Percentiles rank a stretch among this genome's conserved stretches.
Evolutionary conservation across 306 rosid genomes (phyloP).

Genomic region (Casuarina equisetifolia): DNA sequence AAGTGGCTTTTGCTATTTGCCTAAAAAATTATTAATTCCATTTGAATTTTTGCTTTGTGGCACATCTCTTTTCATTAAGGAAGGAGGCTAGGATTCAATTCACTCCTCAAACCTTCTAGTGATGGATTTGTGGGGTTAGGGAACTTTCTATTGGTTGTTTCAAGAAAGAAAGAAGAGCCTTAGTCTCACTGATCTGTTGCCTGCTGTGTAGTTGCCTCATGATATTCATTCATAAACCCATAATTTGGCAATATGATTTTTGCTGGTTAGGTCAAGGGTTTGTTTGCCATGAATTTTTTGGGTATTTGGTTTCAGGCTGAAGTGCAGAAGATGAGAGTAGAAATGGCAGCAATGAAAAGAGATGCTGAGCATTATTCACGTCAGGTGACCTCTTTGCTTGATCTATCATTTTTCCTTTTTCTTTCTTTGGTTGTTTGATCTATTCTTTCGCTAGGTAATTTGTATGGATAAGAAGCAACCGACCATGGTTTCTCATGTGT

Average conservation of each 20-base stretch:
- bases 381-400: conserved; percentile 58
- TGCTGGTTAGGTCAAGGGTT: conserved; percentile 21
- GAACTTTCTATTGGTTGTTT: background rate
- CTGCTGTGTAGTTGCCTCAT: background rate
- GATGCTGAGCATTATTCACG: conserved; percentile 99
- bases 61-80: background rate
- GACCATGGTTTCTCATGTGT: background rate
- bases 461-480: background rate
- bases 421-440: conserved; percentile 2
- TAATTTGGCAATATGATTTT: background rate
- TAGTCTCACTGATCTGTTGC: background rate
- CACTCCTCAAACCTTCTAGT: too few species aligned
- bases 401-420: background rate
- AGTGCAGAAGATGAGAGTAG: conserved; percentile 90
- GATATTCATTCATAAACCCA: background rate
- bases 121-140: background rate
- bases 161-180: background rate
- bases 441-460: background rate
- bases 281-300: conserved; percentile 23
- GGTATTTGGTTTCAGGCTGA: conserved; percentile 63
- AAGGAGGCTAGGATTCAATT: background rate
- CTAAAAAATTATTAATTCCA: background rate
- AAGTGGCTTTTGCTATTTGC: conserved; percentile 30
- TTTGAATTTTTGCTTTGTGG: background rate
- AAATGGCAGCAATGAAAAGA: conserved; percentile 99